Percentiles rank a stretch among this genome's conserved stretches.
Evolutionary conservation across 2,329 filamentous ascomycete genomes (phyloP).

Genomic region (Paraphaeosphaeria sporulosa): DNA sequence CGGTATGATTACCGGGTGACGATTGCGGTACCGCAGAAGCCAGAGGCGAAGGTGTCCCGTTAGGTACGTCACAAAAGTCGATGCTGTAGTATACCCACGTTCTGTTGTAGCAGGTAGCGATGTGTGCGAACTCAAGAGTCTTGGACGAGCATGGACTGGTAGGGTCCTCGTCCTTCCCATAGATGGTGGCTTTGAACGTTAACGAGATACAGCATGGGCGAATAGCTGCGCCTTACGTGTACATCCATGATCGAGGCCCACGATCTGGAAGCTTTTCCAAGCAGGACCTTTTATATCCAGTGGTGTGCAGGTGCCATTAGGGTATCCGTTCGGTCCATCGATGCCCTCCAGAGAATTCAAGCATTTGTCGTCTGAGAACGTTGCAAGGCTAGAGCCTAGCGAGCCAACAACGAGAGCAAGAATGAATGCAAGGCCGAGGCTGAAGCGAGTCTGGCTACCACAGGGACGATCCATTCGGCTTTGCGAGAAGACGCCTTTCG

Average conservation of each 20-base stretch:
- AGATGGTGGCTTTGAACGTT: too few relatives aligned
- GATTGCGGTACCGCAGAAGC: too few relatives aligned
- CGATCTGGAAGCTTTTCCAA: conserved; percentile 32
- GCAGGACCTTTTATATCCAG: conserved; percentile 18
- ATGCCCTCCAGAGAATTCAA: conserved; percentile 18
- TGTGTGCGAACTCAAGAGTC: conserved; percentile 15
- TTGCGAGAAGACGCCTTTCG: too few relatives aligned
- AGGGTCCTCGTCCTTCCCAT: conserved; percentile 12
- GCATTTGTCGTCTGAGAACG: conserved; percentile 21
- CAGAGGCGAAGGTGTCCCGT: not conserved
- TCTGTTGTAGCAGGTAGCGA: conserved; percentile 26
- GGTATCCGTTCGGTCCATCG: conserved; percentile 25
- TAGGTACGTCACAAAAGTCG: conserved; percentile 20
- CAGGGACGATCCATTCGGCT: too few relatives aligned
- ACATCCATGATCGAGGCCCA: conserved; percentile 28
- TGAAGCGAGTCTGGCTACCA: too few relatives aligned
- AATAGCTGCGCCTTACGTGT: too few relatives aligned
- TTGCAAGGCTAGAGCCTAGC: not conserved
- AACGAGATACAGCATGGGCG: too few relatives aligned
- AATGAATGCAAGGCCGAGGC: too few relatives aligned
- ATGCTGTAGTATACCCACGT: conserved; percentile 31
- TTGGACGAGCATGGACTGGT: conserved; percentile 24
- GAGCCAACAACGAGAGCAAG: too few relatives aligned
- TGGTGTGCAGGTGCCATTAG: conserved; percentile 25
- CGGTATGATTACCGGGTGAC: not conserved